Percentiles rank a stretch among this genome's conserved stretches.
These are phyloP conservation scores for Ramaria rubella DNA, from an alignment of 768 basidiomycete species.

Conservation along the genomic window DNA sequence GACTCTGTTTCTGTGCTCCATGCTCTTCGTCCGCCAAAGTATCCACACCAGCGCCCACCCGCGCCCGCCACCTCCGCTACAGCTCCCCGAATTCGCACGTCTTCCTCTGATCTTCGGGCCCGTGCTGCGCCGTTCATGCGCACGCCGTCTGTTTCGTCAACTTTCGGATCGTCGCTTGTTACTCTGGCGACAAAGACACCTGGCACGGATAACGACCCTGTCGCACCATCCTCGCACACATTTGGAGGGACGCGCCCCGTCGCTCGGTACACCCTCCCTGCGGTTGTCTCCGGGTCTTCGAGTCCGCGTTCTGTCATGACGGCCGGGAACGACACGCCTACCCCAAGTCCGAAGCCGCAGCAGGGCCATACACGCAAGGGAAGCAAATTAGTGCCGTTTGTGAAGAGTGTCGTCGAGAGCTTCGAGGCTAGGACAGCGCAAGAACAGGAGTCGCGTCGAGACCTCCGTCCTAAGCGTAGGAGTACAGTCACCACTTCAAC, in stretches of 20 bases:
- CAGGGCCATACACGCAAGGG: constrained; percentile 1
- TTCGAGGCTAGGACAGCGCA: not conserved
- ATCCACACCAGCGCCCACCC: not conserved
- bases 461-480: constrained; percentile 1
- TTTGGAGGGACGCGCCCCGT: not conserved
- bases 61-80: not conserved
- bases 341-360: constrained; percentile 14
- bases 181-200: not conserved
- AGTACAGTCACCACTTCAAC: constrained; percentile 4
- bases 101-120: not conserved
- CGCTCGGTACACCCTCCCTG: not conserved
- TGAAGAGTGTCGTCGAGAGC: not conserved
- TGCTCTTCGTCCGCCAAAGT: not conserved
- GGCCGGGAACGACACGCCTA: constrained; percentile 23
- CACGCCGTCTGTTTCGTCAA: not conserved
- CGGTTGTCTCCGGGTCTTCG: not conserved
- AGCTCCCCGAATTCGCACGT: not conserved
- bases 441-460: constrained; percentile 15
- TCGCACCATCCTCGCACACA: not conserved
- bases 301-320: constrained; percentile 16
- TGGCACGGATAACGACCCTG: not conserved
- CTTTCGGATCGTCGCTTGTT: not conserved
- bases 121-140: constrained; percentile 2
- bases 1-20: not conserved
- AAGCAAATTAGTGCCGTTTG: not conserved